Evolutionary conservation across 2,329 filamentous ascomycete genomes (phyloP), one percentile per base, ranked within the genome.

Genomic region (Nemania serpens): DNA sequence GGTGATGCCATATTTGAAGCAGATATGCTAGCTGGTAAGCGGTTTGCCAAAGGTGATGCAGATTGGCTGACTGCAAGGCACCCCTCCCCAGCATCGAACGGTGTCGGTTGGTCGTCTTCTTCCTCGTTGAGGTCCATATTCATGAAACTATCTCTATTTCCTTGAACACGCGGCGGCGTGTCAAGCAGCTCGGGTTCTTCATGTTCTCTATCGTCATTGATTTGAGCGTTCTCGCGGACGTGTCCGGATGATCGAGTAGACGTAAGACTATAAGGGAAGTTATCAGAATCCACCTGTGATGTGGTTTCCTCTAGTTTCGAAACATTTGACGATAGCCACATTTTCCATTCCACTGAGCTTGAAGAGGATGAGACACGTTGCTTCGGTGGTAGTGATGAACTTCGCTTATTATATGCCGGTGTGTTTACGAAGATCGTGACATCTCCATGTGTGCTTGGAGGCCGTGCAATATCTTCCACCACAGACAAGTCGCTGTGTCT

Each of bases 321-420:
- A 9, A 82, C 77, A 43, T 84, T 80, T 2, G 80, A 77, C 9
- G 82, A 82, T 41, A 85, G 77, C 79, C 79, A 82, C 0, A 74
- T 79, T 70, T 84, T 84, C 83, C 82, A 85, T 59, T 84, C 83
- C 2, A 68, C 65, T 0, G 76, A 78, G 37, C 74, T 74, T 17
- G 69, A 66, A 5, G 76, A 76, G 34, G 70, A 74, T n/a, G 67
- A 66, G 2, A 66, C 68, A 22, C 71, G 72, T 55, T 74, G 70
- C 53, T 68, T 67, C 1, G 64, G 65, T 39, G 61, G 48, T 18
- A 64, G 66, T 25, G 67, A 67, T 11, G 60, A 62, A 43, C 58
- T 60, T 33, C 62, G 66, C 33, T 65, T 70, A 25, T 62, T 66
- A 36, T 75, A 75, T 2, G 66, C 71, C 18, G 70, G 67, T 18